A percentile compares a stretch with the other conserved stretches of the same genome.
These are phyloP conservation scores for barrel medic (Medicago truncatula) DNA, from an alignment of 306 rosid genomes.

Conservation along the genomic window MtrunA17r5.0-ANR NC_053043.1:48710001-48710500, in stretches of 20 bases:
- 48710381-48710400: constrained; percentile 59
- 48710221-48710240: constrained; percentile 17
- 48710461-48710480: constrained; percentile 45
- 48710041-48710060: not conserved
- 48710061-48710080: not conserved
- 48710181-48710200: not conserved
- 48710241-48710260: constrained; percentile 11
- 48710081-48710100: constrained; percentile 4
- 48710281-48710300: constrained; percentile 27
- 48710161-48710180: constrained; percentile 3
- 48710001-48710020: not conserved
- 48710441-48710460: constrained; percentile 65
- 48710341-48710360: constrained; percentile 96
- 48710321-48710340: constrained; percentile 83
- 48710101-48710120: constrained; percentile 7
- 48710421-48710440: constrained; percentile 65
- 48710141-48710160: not conserved
- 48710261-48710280: constrained; percentile 8
- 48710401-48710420: constrained; percentile 68
- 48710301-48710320: constrained; percentile 71
- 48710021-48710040: constrained; percentile 5
- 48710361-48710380: constrained; percentile 76
- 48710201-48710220: not conserved
- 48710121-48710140: constrained; percentile 8
- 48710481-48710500: constrained; percentile 66